These are phyloP conservation scores for Quercus phellos DNA, from an alignment of 331 rosid genomes.

Conservation along the genomic window DNA sequence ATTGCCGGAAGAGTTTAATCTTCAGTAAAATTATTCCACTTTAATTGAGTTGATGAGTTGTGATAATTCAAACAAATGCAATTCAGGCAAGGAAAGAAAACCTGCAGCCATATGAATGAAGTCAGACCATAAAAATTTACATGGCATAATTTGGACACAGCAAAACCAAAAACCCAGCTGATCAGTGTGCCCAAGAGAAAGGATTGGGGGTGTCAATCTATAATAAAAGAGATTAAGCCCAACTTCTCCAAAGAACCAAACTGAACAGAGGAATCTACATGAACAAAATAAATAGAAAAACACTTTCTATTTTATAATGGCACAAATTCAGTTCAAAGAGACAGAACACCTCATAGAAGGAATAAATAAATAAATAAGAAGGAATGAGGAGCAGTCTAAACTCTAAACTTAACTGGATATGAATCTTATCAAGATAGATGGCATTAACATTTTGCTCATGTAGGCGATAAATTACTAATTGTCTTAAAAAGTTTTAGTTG, in stretches of 20 bases:
- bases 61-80: slow-evolving; percentile 19
- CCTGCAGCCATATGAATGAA: slow-evolving; percentile 27
- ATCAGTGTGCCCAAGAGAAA: slow-evolving; percentile 7
- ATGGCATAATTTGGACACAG: slow-evolving; percentile 13
- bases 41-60: slow-evolving; percentile 23
- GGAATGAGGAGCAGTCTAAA: background rate
- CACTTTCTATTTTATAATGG: background rate
- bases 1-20: slow-evolving; percentile 23
- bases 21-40: slow-evolving; percentile 25
- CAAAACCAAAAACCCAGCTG: slow-evolving; percentile 5
- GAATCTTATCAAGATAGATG: background rate
- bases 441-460: background rate
- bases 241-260: too few relatives aligned
- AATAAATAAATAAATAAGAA: too few relatives aligned
- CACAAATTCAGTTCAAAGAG: background rate
- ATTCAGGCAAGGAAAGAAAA: slow-evolving; percentile 17
- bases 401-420: background rate
- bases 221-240: slow-evolving; percentile 3
- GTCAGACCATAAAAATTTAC: slow-evolving; percentile 18
- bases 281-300: background rate
- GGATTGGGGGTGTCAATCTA: slow-evolving; percentile 5
- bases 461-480: too few relatives aligned
- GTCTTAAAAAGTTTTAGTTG: too few relatives aligned
- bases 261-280: slow-evolving; percentile 1
- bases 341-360: slow-evolving; percentile 7